Evolutionary conservation across 768 basidiomycete genomes (phyloP), one percentile per base, ranked within the genome.

Genomic region (Gloeostereum incarnatum): DNA sequence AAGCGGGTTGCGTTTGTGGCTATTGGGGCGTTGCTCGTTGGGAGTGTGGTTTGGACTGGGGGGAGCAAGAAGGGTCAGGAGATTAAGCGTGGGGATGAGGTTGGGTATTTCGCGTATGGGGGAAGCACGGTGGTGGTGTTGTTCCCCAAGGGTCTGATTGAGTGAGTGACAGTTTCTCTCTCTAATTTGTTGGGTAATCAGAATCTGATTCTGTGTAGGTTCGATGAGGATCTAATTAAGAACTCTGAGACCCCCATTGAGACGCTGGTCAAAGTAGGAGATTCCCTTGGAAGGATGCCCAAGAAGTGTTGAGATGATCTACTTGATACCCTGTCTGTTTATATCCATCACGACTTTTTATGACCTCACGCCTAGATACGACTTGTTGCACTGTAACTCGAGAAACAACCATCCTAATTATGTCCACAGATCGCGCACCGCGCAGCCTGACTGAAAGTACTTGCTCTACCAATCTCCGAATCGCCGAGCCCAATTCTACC

Each of bases 1-100:
- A 58, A 64, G 13, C 65, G 66, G 9, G 59, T 88, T 11, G 85
- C 74, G 0, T 77, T 80, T 45, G 75, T 87, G 7, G 81, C 85
- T 6, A 68, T 90, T 41, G 88, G 87, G 2, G 87, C 87, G 6
- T 68, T 90, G 60, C 73, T 91, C 24, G 87, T 89, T 1, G 87
- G 83, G 1, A 75, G 74, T 36, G 81, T 90, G 49, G 60, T 39
- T 2, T 85, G 79, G 78, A 83, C 82, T 0, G 61, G 51, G 13
- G 69, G 67, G 40, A 59, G 68, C 20, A 40, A 71, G 55, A 52
- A 57, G 26, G 62, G 62, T 1, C 45, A 48, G 9, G 57, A 54
- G 31, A 57, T 88, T 10, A 66, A 73, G 33, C 73, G 74, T 40
- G 85, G 83, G 31, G 76, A 81, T 22, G 75, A 80, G 56, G 62